phyloP scores from a whole-genome alignment of 2,329 filamentous ascomycete species.

The Colletotrichum sp. region DNA sequence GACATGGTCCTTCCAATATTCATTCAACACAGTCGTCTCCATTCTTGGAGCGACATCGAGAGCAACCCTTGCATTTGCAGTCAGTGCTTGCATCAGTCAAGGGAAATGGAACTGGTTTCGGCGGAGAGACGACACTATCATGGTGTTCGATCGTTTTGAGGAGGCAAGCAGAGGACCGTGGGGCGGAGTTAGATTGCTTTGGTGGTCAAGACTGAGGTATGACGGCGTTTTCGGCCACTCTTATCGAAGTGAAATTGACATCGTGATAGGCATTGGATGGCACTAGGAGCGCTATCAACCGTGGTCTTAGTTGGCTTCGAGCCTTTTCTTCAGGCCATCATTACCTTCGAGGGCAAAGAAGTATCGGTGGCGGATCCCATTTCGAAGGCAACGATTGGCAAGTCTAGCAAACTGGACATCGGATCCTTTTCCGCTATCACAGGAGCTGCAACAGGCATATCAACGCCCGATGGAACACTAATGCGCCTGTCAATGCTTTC shows the following conservation, averaged over 20 bases:
- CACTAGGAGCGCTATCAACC: background rate
- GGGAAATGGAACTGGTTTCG: conserved; percentile 1
- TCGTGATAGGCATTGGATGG: background rate
- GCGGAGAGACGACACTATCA: background rate
- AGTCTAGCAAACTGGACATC: background rate
- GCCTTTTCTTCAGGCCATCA: background rate
- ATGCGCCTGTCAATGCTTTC: background rate
- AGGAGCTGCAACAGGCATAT: background rate
- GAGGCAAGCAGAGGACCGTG: background rate
- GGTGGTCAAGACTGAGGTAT: background rate
- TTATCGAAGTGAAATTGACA: too few species aligned
- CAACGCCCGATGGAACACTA: background rate
- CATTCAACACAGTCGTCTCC: background rate
- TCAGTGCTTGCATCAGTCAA: background rate
- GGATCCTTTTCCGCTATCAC: background rate
- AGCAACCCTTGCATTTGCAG: background rate
- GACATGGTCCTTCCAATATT: background rate
- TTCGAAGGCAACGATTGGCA: background rate
- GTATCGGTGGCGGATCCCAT: background rate
- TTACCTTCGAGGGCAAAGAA: background rate
- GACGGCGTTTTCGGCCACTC: too few species aligned
- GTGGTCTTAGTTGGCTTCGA: background rate
- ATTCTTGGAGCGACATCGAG: background rate
- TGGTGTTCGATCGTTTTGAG: background rate
- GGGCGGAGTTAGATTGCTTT: background rate